Percentiles rank a stretch among this genome's conserved stretches.
These are phyloP conservation scores for Cyclotella kingstonii DNA, from an alignment of 108 stramenopile species.

Conservation along the genomic window DNA sequence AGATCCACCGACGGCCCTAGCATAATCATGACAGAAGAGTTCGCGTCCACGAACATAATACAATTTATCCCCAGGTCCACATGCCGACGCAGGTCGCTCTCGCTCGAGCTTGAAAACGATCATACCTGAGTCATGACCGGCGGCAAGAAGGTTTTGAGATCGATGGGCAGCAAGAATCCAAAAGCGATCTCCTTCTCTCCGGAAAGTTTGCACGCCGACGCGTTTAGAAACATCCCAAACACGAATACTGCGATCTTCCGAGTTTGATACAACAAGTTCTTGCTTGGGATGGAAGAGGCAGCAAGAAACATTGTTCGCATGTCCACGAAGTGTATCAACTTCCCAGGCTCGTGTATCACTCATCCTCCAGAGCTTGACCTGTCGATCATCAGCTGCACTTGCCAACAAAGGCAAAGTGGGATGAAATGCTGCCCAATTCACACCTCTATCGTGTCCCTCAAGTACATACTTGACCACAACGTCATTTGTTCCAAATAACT, in stretches of 20 bases:
- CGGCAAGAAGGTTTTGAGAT: slow-evolving; percentile 95
- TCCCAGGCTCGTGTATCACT: slow-evolving; percentile 99
- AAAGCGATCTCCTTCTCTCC: slow-evolving; percentile 97
- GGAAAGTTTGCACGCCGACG: slow-evolving; percentile 97
- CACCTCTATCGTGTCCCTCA: slow-evolving; percentile 98
- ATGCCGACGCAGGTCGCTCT: slow-evolving; percentile 91
- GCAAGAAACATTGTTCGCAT: slow-evolving; percentile 98
- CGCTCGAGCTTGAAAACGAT: slow-evolving; percentile 99
- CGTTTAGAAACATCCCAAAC: slow-evolving; percentile 98
- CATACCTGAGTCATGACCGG: slow-evolving; percentile 99
- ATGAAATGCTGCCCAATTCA: slow-evolving; percentile 99
- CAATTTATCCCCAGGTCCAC: slow-evolving; percentile 72
- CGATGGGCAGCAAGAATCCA: slow-evolving; percentile 96
- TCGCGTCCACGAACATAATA: slow-evolving; percentile 97
- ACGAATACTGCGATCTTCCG: slow-evolving; percentile 97
- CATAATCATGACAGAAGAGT: slow-evolving; percentile 91
- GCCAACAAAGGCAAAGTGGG: slow-evolving; percentile 96
- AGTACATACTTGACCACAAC: slow-evolving; percentile 99
- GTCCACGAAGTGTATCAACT: slow-evolving; percentile 98
- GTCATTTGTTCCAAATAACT: slow-evolving; percentile 98
- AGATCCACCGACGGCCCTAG: slow-evolving; percentile 48
- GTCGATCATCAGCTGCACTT: slow-evolving; percentile 97
- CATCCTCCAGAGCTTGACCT: slow-evolving; percentile 99
- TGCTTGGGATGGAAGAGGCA: slow-evolving; percentile 98
- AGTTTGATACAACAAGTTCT: slow-evolving; percentile 96